Evolutionary conservation across 495 filamentous ascomycete genomes (phyloP), one percentile per base, ranked within the genome.

Genomic region (Neurospora sublineolata): DNA sequence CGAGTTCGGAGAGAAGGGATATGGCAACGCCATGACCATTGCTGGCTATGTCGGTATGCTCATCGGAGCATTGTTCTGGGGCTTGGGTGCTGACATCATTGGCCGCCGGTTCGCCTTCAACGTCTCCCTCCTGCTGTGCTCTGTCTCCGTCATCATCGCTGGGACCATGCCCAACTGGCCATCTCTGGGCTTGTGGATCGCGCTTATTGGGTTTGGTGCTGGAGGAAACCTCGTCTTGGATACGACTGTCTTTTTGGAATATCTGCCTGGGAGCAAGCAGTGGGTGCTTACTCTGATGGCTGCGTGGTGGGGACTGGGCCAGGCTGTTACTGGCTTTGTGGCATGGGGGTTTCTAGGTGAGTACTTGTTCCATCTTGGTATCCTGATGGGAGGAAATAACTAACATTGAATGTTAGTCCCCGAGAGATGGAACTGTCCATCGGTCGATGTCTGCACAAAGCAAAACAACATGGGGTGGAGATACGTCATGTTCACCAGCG

Each of bases 71-170:
- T 78, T 93, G 3, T 93, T 93, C 77, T 94, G 92, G 92, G 92
- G 92, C 0, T 86, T 94, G 64, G 87, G 90, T 46, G 92, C 90
- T 46, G 91, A 92, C 75, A 80, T 91, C 82, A 81, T 88, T 75
- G 92, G 93, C 27, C 86, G 92, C 30, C 82, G 86, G 58, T 89
- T 86, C 82, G 92, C 92, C 4, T 96, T 94, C 82, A 94, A 96
- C 76, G 74, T 92, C 42, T 78, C 86, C 72, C 72, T 91, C 42
- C 86, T 91, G 36, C 87, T 94, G 46, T 92, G 90, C 41, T 88
- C 87, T 0, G 79, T 89, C 2, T 90, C 91, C 68, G 87, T 89
- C 5, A 82, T 91, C 37, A 78, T 90, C 27, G 91, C 91, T 9
- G 92, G 90, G 0, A 89, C 87, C 1, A 88, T 91, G 37, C 89